phyloP scores from a whole-genome alignment of 108 stramenopile genomes.

The Cyclotella baltica region DNA sequence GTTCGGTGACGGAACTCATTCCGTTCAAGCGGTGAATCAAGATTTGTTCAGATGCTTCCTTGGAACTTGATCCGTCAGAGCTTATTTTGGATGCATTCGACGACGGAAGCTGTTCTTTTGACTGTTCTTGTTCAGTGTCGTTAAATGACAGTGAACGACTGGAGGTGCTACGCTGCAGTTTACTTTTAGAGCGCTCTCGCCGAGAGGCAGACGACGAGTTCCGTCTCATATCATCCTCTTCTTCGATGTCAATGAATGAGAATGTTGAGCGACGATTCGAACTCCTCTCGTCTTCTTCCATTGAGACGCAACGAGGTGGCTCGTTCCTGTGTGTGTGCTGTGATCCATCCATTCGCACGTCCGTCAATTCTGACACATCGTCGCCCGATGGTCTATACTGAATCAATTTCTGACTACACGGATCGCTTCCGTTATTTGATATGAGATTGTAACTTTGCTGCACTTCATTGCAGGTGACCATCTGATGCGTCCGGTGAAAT shows the following conservation, averaged over 20 bases:
- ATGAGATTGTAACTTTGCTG: neutral
- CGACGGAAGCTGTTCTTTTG: neutral
- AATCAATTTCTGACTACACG: neutral
- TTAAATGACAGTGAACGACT: constrained; percentile 29
- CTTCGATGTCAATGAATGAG: constrained; percentile 6
- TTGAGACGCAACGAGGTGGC: constrained; percentile 9
- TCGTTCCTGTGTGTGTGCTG: neutral
- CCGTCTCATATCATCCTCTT: neutral
- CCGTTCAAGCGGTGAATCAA: constrained; percentile 19
- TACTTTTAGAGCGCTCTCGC: neutral
- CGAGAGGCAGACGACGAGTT: neutral
- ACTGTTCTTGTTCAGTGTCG: constrained; percentile 10
- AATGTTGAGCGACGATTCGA: neutral
- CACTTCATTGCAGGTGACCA: neutral
- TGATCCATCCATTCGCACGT: constrained; percentile 3
- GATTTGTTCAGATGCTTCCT: constrained; percentile 22
- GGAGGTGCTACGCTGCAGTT: constrained; percentile 21
- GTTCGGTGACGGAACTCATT: constrained; percentile 36
- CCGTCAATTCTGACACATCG: constrained; percentile 17
- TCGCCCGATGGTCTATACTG: neutral
- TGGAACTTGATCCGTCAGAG: neutral
- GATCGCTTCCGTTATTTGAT: neutral
- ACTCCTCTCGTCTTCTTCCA: constrained; percentile 11
- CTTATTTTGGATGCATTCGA: constrained; percentile 3
- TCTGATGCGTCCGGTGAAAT: neutral